phyloP scores from a whole-genome alignment of 2,329 filamentous ascomycete genomes.

The Gremmenia infestans region DNA sequence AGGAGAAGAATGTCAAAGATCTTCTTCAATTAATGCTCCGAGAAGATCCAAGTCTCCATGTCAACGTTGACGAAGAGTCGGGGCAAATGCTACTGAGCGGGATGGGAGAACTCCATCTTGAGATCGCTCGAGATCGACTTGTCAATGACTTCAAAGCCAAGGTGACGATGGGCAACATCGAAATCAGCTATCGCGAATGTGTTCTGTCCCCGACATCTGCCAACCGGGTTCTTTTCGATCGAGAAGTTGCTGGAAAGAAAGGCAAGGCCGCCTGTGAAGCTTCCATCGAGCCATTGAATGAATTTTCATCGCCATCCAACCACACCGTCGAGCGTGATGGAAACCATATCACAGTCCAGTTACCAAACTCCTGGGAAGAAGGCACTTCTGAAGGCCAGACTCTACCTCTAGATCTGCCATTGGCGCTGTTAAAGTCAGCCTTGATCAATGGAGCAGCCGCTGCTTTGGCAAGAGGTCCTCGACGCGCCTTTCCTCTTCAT shows the following conservation, averaged over 20 bases:
- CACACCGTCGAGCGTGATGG: constrained; percentile 55
- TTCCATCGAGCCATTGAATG: constrained; percentile 56
- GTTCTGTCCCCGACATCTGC: constrained; percentile 53
- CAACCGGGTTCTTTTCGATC: constrained; percentile 65
- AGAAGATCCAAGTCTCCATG: constrained; percentile 88
- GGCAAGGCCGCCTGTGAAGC: constrained; percentile 74
- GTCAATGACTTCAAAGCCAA: constrained; percentile 85
- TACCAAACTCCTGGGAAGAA: constrained; percentile 33
- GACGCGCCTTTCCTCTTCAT: constrained; percentile 74
- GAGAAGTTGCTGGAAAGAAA: constrained; percentile 71
- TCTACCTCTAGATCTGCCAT: constrained; percentile 48
- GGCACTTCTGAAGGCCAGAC: constrained; percentile 34
- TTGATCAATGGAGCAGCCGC: constrained; percentile 78
- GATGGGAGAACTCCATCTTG: constrained; percentile 94
- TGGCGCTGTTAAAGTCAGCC: constrained; percentile 43
- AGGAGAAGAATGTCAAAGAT: constrained; percentile 73
- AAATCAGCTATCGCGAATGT: constrained; percentile 92
- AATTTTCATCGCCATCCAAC: constrained; percentile 35
- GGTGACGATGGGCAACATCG: constrained; percentile 80
- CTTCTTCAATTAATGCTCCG: constrained; percentile 73
- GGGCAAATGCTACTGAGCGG: constrained; percentile 91
- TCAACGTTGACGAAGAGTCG: constrained; percentile 80
- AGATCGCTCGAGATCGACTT: constrained; percentile 84
- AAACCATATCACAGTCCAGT: constrained; percentile 60
- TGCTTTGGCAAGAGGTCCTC: constrained; percentile 78